Percentiles rank a stretch among this genome's conserved stretches.
Conservation (phyloP, 2,329 filamentous ascomycete species). For the Aspergillus fructus region DNA sequence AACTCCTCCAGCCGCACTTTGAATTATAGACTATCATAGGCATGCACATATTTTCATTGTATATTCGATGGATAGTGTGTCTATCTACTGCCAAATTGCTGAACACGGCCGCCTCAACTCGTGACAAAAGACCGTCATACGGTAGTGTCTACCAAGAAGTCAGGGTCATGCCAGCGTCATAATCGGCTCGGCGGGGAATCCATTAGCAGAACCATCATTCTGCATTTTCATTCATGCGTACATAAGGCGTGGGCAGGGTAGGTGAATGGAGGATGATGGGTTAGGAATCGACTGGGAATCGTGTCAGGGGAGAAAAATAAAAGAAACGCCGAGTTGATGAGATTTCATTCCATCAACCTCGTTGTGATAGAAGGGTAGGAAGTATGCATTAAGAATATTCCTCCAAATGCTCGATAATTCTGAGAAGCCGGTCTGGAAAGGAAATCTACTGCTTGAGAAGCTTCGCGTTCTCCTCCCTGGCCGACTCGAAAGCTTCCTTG, state of each 20-base stretch:
- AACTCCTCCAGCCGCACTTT: background rate
- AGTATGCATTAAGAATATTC: slow-evolving; percentile 13
- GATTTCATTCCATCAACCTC: slow-evolving; percentile 9
- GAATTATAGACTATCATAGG: background rate
- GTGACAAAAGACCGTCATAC: slow-evolving; percentile 2
- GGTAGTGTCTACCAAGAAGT: slow-evolving; percentile 6
- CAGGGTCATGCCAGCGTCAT: slow-evolving; percentile 2
- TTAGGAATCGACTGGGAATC: slow-evolving; percentile 1
- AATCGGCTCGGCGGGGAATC: slow-evolving; percentile 18
- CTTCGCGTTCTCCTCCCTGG: slow-evolving; percentile 91
- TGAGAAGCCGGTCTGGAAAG: background rate
- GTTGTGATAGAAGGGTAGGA: slow-evolving; percentile 10
- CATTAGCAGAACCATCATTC: slow-evolving; percentile 23
- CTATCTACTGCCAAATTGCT: slow-evolving; percentile 36
- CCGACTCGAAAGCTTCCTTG: slow-evolving; percentile 97
- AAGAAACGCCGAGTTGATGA: slow-evolving; percentile 9
- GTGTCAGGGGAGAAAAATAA: slow-evolving; percentile 2
- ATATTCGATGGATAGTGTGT: slow-evolving; percentile 32
- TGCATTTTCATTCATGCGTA: slow-evolving; percentile 27
- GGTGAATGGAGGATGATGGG: background rate
- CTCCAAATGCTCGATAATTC: slow-evolving; percentile 9
- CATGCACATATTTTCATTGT: slow-evolving; percentile 22
- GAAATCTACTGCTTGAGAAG: slow-evolving; percentile 63
- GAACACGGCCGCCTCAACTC: slow-evolving; percentile 19
- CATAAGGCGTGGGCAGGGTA: slow-evolving; percentile 10